Evolutionary conservation across 108 stramenopile genomes (phyloP), one percentile per base, ranked within the genome.

Genomic region (Skeletonema tropicum): DNA sequence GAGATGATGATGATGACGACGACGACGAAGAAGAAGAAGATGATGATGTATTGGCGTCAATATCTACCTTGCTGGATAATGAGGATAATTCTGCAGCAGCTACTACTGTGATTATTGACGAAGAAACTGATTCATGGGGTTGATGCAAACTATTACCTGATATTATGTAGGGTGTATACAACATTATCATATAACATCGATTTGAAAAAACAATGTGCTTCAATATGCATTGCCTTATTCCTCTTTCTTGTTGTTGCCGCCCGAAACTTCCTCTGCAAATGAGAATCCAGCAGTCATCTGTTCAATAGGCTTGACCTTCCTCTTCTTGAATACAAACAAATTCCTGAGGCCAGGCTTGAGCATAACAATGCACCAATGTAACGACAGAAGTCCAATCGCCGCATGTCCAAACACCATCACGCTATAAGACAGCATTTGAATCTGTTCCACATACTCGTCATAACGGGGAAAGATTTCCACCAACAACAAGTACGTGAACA

Each of bases 311-410:
- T 30, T 41, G 12, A 38, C 13, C n/a, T 52, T 21, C 41, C 70
- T 74, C 60, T 80, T 80, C 46, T 75, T 75, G 25, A 80, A 80
- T 2, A 75, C 69, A 64, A 80, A 75, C 52, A 80, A 59, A 70
- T 69, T 75, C 38, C 59, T 80, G 17, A 80, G 29, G 0, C 79
- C 79, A 12, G 74, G 74, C 14, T 41, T 23, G 13, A 71, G 70
- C 79, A 80, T 80, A 39, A 80, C 35, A 1, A 70, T 45, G 63
- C 67, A 75, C 79, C 79, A 80, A 70, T 80, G 64, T 38, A 80
- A 64, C 38, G 79, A 80, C 25, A 80, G 49, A 55, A 75, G n/a
- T 45, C 79, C 74, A 35, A 80, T 80, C 32, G 62, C 69, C n/a
- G 26, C 68, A 66, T 80, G 79, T 6, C 79, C 79, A 67, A 75